phyloP scores from a whole-genome alignment of 2,329 filamentous ascomycete species.

The Trichoderma simmonsii region DNA sequence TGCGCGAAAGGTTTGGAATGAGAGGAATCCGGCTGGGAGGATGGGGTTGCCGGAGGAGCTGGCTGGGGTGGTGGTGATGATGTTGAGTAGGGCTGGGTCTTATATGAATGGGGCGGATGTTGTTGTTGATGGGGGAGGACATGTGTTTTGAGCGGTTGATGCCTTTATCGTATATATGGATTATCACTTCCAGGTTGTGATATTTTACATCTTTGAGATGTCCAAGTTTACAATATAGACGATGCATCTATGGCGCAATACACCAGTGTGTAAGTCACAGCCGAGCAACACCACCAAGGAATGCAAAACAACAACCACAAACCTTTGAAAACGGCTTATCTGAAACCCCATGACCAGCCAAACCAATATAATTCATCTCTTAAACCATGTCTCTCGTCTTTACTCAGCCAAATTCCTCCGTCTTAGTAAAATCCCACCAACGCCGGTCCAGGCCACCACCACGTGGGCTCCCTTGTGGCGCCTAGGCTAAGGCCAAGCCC shows the following conservation, averaged over 20 bases:
- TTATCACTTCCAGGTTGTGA: no score
- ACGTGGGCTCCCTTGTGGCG: background rate
- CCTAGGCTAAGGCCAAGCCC: background rate
- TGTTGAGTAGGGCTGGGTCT: conserved; percentile 58
- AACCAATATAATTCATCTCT: background rate
- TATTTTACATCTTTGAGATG: background rate
- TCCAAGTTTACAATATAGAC: background rate
- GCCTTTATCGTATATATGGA: no score
- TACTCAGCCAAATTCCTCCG: background rate
- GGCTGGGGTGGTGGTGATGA: conserved; percentile 58
- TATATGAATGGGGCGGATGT: conserved; percentile 70
- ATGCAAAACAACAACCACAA: background rate
- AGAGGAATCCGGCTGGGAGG: conserved; percentile 59
- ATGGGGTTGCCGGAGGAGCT: conserved; percentile 65
- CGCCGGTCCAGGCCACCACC: background rate
- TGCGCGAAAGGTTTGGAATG: conserved; percentile 54
- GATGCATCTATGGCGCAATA: background rate
- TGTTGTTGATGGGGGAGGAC: conserved; percentile 56
- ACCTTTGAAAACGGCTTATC: background rate
- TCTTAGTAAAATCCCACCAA: background rate
- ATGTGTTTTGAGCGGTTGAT: conserved; percentile 18
- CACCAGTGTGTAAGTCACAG: background rate
- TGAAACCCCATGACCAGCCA: background rate
- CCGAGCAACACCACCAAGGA: background rate
- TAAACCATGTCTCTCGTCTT: background rate